Evolutionary conservation across 2,329 filamentous ascomycete species (phyloP), one percentile per base, ranked within the genome.

Genomic region (Aspergillus nomiae): DNA sequence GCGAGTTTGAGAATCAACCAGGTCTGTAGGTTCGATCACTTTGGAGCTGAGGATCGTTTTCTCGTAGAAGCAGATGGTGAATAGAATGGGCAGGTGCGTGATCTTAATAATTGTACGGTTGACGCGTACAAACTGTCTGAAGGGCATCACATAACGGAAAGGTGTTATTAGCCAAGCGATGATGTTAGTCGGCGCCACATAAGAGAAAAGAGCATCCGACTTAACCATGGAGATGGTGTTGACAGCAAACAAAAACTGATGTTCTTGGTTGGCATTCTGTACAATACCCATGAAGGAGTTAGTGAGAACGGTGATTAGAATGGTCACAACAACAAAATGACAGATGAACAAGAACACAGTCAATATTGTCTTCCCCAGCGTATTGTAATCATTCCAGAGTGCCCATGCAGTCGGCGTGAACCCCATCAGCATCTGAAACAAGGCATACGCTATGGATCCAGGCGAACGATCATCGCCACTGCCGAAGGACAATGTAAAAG

Each of bases 161-260:
- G 94, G 94, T 71, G 93, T 93, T 32, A 97, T 82, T 0, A 94
- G 74, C 94, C 94, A 98, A 1, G 92, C 94, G 66, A 97, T 86
- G 34, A 97, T 90, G 74, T 98, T 98, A 16, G 91, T 90, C 0
- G 94, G 94, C 1, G 94, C 91, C 64, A 97, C 87, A 74, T 97
- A 97, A 4, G 92, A 96, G 81, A 98, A 98, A 0, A 97, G 82
- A 0, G 93, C 91, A 75, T 98, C 94, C n/a, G 95, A 97, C 77
- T 97, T 98, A 68, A 97, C 94, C 92, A 97, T 96, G 5, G 92
- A 96, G 56, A 97, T 96, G 5, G 94, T 96, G 74, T 97, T 98
- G 76, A 98, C 93, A 0, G 94, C 94, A 73, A 98, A 97, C 2
- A 97, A 80, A 74, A 97, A 97, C 67, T 89, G 87, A 70, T 97